A percentile compares a stretch with the other conserved stretches of the same genome.
These are phyloP conservation scores for Fusarium sacchari DNA, from an alignment of 2,329 filamentous ascomycete genomes.

Conservation along the genomic window DNA sequence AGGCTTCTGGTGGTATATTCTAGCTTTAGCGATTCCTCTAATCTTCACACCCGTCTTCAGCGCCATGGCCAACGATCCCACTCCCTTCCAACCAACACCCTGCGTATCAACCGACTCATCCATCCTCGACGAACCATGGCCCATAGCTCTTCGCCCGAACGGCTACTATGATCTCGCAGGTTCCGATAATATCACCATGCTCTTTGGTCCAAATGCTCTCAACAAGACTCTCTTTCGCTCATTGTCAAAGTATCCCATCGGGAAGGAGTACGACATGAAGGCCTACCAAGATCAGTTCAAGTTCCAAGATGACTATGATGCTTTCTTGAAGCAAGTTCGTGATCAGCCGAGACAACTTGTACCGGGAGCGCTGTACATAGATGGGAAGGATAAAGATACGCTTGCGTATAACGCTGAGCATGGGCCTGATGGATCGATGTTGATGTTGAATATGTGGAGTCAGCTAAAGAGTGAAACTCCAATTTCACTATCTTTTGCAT, in stretches of 20 bases:
- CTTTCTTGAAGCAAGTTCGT: neutral
- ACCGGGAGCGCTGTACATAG: neutral
- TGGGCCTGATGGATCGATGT: neutral
- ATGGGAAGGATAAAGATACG: neutral
- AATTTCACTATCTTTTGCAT: neutral
- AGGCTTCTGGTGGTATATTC: neutral
- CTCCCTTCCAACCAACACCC: neutral
- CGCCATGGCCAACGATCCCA: neutral
- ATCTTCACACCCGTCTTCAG: neutral
- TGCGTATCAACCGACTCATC: neutral
- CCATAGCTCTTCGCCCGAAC: neutral
- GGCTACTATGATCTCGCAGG: neutral
- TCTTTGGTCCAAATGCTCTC: neutral
- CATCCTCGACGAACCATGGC: neutral
- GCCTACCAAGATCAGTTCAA: neutral
- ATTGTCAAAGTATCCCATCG: neutral
- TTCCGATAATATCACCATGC: neutral
- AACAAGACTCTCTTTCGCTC: neutral
- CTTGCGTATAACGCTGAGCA: neutral
- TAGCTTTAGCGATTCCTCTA: neutral
- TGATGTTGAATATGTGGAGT: constrained; percentile 4
- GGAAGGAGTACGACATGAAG: neutral
- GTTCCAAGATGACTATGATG: neutral
- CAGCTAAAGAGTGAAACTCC: neutral
- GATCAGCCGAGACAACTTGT: neutral